These are phyloP conservation scores for Juncus inflexus DNA, from an alignment of 176 grass and related monocot genomes.

Conservation along the genomic window DNA sequence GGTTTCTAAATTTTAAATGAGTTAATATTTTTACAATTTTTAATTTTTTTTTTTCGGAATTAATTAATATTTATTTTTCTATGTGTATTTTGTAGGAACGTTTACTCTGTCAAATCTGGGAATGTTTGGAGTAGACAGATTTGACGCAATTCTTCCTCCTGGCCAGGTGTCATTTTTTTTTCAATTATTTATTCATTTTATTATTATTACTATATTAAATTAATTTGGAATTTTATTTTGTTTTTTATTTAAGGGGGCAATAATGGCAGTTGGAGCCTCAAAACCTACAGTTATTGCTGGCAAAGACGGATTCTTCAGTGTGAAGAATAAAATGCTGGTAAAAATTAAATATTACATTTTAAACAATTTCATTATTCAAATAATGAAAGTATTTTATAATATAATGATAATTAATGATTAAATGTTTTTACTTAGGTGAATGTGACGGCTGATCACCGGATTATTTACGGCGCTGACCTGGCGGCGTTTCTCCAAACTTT, in stretches of 20 bases:
- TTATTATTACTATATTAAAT: not conserved
- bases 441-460: constrained; percentile 87
- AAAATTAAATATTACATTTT: constrained; percentile 10
- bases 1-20: constrained; percentile 35
- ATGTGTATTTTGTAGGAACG: constrained; percentile 48
- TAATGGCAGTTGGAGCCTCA: constrained; percentile 93
- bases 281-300: constrained; percentile 59
- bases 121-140: constrained; percentile 96
- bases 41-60: no score
- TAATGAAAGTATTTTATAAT: constrained; percentile 8
- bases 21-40: not conserved
- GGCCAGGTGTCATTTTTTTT: constrained; percentile 60
- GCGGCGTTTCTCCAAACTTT: constrained; percentile 91
- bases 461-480: constrained; percentile 88
- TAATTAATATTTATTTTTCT: no score
- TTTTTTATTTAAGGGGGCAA: constrained; percentile 61
- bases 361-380: not conserved
- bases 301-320: constrained; percentile 73
- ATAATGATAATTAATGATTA: not conserved
- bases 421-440: constrained; percentile 63
- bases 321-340: constrained; percentile 94
- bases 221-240: constrained; percentile 8
- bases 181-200: constrained; percentile 13
- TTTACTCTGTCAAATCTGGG: constrained; percentile 92
- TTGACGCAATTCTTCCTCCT: constrained; percentile 97